Evolutionary conservation across 2,329 filamentous ascomycete genomes (phyloP).

Genomic region (Diaporthe vexans): DNA sequence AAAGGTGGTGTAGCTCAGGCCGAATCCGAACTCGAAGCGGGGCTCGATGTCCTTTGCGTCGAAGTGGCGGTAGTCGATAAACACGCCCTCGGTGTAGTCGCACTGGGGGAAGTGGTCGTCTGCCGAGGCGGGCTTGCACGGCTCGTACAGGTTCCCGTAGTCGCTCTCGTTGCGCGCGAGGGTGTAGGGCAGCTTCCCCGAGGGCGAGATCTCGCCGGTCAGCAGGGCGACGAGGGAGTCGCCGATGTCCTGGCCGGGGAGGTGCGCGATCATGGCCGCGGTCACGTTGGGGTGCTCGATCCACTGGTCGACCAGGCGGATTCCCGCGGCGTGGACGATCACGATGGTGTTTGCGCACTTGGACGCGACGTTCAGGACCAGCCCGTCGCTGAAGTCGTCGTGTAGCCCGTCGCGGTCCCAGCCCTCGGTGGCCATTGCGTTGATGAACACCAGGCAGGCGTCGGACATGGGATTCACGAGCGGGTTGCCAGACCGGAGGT

Average conservation of each 20-base stretch:
- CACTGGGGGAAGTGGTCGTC: conserved; percentile 72
- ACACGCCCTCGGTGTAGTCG: conserved; percentile 69
- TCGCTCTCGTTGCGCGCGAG: conserved; percentile 67
- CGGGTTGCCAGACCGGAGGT: conserved; percentile 62
- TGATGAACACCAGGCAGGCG: conserved; percentile 76
- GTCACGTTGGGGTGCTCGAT: conserved; percentile 76
- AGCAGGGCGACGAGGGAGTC: conserved; percentile 67
- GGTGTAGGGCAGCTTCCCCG: conserved; percentile 74
- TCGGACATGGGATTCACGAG: conserved; percentile 64
- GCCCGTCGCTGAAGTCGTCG: conserved; percentile 75
- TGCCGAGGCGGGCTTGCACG: conserved; percentile 56
- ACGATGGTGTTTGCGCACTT: conserved; percentile 75
- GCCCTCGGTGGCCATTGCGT: conserved; percentile 83
- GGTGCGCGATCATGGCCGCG: conserved; percentile 72
- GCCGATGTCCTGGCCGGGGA: conserved; percentile 77
- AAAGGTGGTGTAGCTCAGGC: conserved; percentile 69
- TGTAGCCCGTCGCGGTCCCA: conserved; percentile 76
- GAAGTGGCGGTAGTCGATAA: conserved; percentile 69
- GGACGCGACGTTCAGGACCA: conserved; percentile 71
- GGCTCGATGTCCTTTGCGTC: conserved; percentile 61
- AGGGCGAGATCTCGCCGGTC: conserved; percentile 67
- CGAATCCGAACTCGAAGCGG: conserved; percentile 68
- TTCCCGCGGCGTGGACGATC: conserved; percentile 73
- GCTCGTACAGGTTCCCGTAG: conserved; percentile 66
- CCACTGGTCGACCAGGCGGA: conserved; percentile 74